A percentile compares a stretch with the other conserved stretches of the same genome.
phyloP scores from a whole-genome alignment of 2,329 filamentous ascomycete species.

The Sporothrix pallida region DNA sequence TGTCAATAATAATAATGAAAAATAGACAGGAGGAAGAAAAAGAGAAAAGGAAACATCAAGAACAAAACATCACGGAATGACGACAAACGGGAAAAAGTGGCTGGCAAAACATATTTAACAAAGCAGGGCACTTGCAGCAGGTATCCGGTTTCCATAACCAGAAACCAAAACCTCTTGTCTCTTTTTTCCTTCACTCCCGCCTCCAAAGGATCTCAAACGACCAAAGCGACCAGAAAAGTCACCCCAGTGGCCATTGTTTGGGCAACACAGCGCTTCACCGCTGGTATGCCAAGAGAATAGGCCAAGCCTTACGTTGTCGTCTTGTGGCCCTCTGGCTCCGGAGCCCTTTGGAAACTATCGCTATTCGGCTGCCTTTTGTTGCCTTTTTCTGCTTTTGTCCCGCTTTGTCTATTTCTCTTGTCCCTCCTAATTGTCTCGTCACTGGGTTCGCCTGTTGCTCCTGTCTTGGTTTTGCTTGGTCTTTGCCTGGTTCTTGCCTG shows the following conservation, averaged over 20 bases:
- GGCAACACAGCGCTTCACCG: slow-evolving; percentile 17
- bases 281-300: slow-evolving; percentile 32
- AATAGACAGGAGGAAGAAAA: not conserved
- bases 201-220: not conserved
- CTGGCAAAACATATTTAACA: slow-evolving; percentile 25
- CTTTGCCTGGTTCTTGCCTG: not conserved
- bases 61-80: not conserved
- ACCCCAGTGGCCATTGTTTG: slow-evolving; percentile 27
- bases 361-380: not conserved
- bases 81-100: not conserved
- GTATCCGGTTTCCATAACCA: not conserved
- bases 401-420: not conserved
- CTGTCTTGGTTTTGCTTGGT: not conserved
- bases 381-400: not conserved
- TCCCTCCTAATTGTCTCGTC: not conserved
- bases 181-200: not conserved
- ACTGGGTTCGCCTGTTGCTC: not conserved
- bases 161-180: too few species aligned
- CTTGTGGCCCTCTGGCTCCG: not conserved
- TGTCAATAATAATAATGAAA: not conserved
- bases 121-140: slow-evolving; percentile 2
- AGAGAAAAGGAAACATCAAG: not conserved
- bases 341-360: not conserved
- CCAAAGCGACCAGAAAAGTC: not conserved
- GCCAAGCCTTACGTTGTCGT: slow-evolving; percentile 30